phyloP scores from a whole-genome alignment of 148 eudicot species.

The Vaccinium macrocarpon region DNA sequence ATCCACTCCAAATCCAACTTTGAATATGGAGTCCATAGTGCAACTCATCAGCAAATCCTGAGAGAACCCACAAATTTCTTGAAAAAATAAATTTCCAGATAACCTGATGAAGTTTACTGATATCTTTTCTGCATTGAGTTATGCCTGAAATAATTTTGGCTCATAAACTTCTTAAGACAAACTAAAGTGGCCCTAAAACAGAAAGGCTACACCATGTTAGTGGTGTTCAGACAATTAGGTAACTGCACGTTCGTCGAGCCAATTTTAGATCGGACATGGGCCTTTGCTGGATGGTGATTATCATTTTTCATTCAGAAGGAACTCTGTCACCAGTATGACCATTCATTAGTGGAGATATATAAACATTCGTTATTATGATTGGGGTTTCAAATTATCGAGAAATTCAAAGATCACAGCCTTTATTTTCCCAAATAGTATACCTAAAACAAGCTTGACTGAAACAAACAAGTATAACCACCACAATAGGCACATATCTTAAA shows the following conservation, averaged over 20 bases:
- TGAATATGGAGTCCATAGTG: slow-evolving; percentile 66
- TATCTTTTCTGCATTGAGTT: background rate
- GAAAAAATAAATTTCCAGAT: background rate
- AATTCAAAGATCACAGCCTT: background rate
- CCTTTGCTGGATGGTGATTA: background rate
- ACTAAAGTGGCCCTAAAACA: background rate
- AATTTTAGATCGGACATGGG: too few relatives aligned
- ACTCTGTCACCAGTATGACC: background rate
- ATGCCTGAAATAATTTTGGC: background rate
- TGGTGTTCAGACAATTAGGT: background rate
- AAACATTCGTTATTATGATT: background rate
- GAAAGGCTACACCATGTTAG: background rate
- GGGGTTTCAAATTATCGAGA: background rate
- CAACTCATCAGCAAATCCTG: slow-evolving; percentile 74
- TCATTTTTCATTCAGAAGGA: background rate
- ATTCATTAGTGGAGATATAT: background rate
- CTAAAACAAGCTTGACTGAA: background rate
- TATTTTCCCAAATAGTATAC: background rate
- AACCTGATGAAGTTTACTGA: background rate
- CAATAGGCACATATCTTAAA: background rate
- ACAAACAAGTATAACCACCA: background rate
- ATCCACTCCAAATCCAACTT: slow-evolving; percentile 84
- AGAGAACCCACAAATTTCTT: slow-evolving; percentile 6
- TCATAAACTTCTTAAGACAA: background rate
- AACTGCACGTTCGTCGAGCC: too few relatives aligned